Evolutionary conservation across 768 basidiomycete species (phyloP).

Genomic region (Pleurotus djamor): DNA sequence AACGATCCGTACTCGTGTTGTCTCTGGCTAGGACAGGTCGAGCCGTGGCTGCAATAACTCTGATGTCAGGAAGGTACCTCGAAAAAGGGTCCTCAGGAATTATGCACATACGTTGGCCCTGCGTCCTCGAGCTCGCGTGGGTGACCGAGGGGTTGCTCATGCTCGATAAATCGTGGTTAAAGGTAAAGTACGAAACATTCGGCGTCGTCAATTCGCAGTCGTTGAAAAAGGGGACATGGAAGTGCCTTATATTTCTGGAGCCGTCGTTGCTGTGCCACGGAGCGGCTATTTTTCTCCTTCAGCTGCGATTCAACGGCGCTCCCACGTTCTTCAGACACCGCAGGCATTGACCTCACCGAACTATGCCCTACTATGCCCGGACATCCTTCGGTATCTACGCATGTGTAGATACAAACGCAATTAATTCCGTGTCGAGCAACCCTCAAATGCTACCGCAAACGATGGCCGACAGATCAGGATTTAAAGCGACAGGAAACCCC

Average conservation of each 20-base stretch:
- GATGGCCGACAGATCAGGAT: no score
- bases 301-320: not conserved
- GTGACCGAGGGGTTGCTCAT: not conserved
- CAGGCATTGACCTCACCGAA: no score
- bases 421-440: no score
- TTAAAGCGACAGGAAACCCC: no score
- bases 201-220: not conserved
- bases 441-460: no score
- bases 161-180: not conserved
- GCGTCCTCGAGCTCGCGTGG: not conserved
- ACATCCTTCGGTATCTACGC: no score
- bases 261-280: not conserved
- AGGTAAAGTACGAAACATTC: not conserved
- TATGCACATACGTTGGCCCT: not conserved
- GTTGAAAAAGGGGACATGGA: not conserved
- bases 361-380: not conserved
- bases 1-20: conserved; percentile 28
- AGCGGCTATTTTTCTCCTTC: not conserved
- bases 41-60: conserved; percentile 16
- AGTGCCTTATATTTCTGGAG: not conserved
- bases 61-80: not conserved
- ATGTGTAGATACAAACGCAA: no score
- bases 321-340: not conserved
- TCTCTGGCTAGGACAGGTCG: conserved; percentile 24
- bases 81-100: not conserved